Base-by-base conservation (phyloP, 2,329 filamentous ascomycete genomes). In the Aspergillus sp. region DNA sequence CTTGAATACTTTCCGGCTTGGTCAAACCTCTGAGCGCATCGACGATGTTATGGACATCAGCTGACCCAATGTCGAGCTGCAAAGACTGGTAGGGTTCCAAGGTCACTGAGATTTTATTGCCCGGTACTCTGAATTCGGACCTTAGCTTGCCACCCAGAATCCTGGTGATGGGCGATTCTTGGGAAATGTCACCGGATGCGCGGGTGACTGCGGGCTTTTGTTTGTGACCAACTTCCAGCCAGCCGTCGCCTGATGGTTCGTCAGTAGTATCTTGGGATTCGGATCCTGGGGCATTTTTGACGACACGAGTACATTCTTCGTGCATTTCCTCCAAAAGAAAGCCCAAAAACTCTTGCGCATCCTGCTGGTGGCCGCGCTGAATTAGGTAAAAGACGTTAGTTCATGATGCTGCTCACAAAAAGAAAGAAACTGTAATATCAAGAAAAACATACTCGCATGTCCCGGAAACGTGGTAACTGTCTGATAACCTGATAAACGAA, bases 401-500 rank as follows among this genome's bases (percentile, higher is more conserved):
- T 19, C 19, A 19, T 19, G 19, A 19, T 19, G 19, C 19, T 19
- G 2, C 19, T 19, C 19, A 19, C 19, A 19, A 19, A 19, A 19
- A 2, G 4, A 19, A 19, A 19, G 19, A 19, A 19, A 19, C 19
- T 19, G 19, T 19, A 19, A 19, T 19, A 10, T 5, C 5, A 7
- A 12, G 6, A 30, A 38, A 4, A 35, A 72, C 83, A 66, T 75
- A 90, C 86, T 63, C 87, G 84, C 90, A 98, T 96, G 60, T 86
- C 88, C 26, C 88, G 84, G 67, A 98, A 98, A 42, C 90, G 83
- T 35, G 90, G 85, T 45, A 96, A 76, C 56, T 86, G 82, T 57
- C 86, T 83, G 60, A 97, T 95, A 33, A 90, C 88, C 48, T 95
- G 86, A 62, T 97, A 98, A 13, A 98, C 88, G 65, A 94, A 95